Conservation (phyloP, 2,329 filamentous ascomycete genomes). For the Diaporthe ampelina region DNA sequence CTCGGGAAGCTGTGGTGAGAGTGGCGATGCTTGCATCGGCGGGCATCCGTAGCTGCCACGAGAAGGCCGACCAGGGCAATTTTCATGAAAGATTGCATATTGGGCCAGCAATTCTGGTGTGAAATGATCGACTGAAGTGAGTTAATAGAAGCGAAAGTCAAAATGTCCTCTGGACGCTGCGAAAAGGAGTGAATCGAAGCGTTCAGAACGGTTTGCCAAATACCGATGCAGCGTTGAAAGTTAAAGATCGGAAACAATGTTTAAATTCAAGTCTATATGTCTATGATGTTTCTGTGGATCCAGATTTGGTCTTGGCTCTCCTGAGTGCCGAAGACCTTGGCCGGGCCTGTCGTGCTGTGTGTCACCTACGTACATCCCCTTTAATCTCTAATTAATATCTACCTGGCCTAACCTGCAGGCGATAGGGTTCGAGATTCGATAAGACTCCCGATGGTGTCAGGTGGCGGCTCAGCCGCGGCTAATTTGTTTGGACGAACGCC, state of each 20-base stretch:
- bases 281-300: not conserved
- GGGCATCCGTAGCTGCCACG: constrained; percentile 7
- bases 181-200: constrained; percentile 18
- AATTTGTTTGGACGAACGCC: constrained; percentile 27
- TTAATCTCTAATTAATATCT: constrained; percentile 36
- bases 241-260: not conserved
- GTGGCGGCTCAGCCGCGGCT: constrained; percentile 18
- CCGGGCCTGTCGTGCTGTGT: constrained; percentile 8
- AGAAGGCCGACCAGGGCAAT: constrained; percentile 32
- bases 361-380: constrained; percentile 25
- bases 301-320: constrained; percentile 15
- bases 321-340: constrained; percentile 23
- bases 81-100: constrained; percentile 27
- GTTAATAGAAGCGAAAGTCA: constrained; percentile 29
- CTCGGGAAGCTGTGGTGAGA: constrained; percentile 29
- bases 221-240: not conserved
- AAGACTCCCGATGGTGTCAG: constrained; percentile 30
- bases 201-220: not conserved
- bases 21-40: constrained; percentile 36
- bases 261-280: constrained; percentile 24
- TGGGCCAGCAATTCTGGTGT: constrained; percentile 1
- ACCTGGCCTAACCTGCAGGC: constrained; percentile 9
- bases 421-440: constrained; percentile 22
- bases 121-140: constrained; percentile 35
- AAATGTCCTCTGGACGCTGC: constrained; percentile 22